Evolutionary conservation across 75 land plant species (phyloP).

Genomic region (Picea sitchensis): DNA sequence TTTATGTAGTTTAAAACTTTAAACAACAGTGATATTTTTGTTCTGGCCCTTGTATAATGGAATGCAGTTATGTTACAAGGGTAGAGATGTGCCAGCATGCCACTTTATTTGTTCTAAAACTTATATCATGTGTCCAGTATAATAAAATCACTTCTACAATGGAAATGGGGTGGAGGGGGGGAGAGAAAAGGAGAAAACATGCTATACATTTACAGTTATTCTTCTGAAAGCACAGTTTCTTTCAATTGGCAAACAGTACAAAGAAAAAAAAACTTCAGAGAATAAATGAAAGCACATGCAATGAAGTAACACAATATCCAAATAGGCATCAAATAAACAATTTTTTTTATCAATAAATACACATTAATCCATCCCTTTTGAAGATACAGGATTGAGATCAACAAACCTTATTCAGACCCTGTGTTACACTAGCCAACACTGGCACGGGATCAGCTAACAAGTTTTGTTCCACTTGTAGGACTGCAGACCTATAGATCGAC

Average conservation of each 20-base stretch:
- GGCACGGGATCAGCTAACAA: constrained; percentile 81
- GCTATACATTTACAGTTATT: background rate
- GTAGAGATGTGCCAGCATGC: background rate
- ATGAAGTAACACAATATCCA: background rate
- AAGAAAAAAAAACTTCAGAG: background rate
- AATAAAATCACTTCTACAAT: no score
- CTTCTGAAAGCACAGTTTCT: background rate
- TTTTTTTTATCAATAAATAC: background rate
- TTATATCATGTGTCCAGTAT: background rate
- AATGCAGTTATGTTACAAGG: background rate
- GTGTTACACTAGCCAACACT: constrained; percentile 83
- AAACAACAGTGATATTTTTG: no score
- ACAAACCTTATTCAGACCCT: constrained; percentile 84
- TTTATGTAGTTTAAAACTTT: no score
- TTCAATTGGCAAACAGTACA: background rate
- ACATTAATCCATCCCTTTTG: background rate
- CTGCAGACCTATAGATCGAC: constrained; percentile 88
- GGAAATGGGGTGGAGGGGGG: no score
- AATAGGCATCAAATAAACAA: background rate
- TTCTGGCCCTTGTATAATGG: no score
- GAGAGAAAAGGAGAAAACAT: no score
- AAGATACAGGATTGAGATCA: background rate
- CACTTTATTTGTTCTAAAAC: background rate
- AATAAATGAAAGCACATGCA: background rate
- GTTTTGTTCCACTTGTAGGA: constrained; percentile 89